Percentiles rank a stretch among this genome's conserved stretches.
Evolutionary conservation across 139 green algal genomes (phyloP).

Genomic region (Chlorella sp.): DNA sequence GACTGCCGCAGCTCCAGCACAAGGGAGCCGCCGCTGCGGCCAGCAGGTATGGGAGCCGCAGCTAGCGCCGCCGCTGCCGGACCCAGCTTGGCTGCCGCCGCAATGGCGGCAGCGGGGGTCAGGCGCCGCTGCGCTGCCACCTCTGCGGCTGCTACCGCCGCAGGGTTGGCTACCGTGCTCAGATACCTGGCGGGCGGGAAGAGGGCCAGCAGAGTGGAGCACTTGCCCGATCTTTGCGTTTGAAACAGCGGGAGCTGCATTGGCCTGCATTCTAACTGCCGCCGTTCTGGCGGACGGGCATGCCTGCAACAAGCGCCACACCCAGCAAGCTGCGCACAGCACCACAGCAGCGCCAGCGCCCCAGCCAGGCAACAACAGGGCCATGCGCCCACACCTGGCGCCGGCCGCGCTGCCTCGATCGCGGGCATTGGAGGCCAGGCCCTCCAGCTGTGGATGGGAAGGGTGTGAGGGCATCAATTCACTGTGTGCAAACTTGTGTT

Average conservation of each 20-base stretch:
- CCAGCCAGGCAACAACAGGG: not conserved
- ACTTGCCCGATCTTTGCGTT: no score
- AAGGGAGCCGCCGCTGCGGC: not conserved
- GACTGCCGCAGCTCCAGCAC: constrained; percentile 17
- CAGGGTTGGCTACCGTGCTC: constrained; percentile 38
- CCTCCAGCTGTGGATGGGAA: constrained; percentile 9
- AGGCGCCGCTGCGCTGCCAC: not conserved
- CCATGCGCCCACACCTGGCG: not conserved
- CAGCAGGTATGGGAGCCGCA: constrained; percentile 18
- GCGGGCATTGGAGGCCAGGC: constrained; percentile 1
- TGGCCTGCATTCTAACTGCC: no score
- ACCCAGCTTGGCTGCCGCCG: not conserved
- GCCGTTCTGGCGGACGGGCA: no score
- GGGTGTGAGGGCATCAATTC: not conserved
- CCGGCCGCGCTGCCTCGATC: constrained; percentile 33
- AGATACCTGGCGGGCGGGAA: constrained; percentile 23
- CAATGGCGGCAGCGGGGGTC: constrained; percentile 23
- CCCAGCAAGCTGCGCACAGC: not conserved
- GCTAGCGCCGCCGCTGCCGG: constrained; percentile 6
- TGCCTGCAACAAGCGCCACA: no score
- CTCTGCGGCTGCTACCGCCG: constrained; percentile 12
- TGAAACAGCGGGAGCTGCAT: not conserved
- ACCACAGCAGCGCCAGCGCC: no score
- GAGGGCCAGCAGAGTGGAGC: no score
- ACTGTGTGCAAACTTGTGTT: no score